phyloP scores from a whole-genome alignment of 768 basidiomycete species.

The Phanerodontia chrysosporium region DNA sequence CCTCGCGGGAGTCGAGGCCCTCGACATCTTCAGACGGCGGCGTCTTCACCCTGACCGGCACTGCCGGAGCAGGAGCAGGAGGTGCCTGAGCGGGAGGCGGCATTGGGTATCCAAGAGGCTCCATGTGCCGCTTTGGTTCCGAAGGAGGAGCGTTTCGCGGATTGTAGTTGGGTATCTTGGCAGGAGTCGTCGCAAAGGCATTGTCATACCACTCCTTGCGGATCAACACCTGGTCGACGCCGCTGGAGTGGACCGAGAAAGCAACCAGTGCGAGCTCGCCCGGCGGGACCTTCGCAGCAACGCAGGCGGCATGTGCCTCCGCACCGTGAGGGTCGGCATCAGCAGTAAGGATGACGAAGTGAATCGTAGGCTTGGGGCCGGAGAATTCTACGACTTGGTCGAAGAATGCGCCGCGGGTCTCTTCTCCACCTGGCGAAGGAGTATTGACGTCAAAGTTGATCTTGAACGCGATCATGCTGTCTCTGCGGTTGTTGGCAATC shows the following conservation, averaged over 20 bases:
- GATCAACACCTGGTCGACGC: slow-evolving; percentile 84
- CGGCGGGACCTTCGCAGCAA: slow-evolving; percentile 73
- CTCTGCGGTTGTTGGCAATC: slow-evolving; percentile 82
- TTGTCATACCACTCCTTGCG: slow-evolving; percentile 80
- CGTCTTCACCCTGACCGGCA: slow-evolving; percentile 48
- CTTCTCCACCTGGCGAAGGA: slow-evolving; percentile 51
- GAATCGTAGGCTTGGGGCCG: slow-evolving; percentile 81
- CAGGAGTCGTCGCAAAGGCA: slow-evolving; percentile 50
- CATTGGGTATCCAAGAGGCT: slow-evolving; percentile 8
- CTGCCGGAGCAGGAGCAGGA: slow-evolving; percentile 22
- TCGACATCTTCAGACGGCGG: slow-evolving; percentile 77
- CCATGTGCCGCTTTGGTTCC: slow-evolving; percentile 17
- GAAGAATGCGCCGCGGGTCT: slow-evolving; percentile 49
- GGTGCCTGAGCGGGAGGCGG: slow-evolving; percentile 17
- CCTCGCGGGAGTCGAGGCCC: slow-evolving; percentile 57
- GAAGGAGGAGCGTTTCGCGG: slow-evolving; percentile 17
- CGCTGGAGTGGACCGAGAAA: slow-evolving; percentile 86
- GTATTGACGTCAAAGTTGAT: slow-evolving; percentile 60
- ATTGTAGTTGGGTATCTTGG: slow-evolving; percentile 59
- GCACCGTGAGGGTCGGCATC: slow-evolving; percentile 81
- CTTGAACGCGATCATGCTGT: slow-evolving; percentile 79
- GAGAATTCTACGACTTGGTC: slow-evolving; percentile 83
- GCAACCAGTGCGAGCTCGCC: slow-evolving; percentile 80
- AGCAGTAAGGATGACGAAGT: slow-evolving; percentile 83
- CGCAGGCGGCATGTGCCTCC: slow-evolving; percentile 79